Evolutionary conservation across 1,284 basidiomycete species (phyloP).

Genomic region (Amylostereum chailletii): DNA sequence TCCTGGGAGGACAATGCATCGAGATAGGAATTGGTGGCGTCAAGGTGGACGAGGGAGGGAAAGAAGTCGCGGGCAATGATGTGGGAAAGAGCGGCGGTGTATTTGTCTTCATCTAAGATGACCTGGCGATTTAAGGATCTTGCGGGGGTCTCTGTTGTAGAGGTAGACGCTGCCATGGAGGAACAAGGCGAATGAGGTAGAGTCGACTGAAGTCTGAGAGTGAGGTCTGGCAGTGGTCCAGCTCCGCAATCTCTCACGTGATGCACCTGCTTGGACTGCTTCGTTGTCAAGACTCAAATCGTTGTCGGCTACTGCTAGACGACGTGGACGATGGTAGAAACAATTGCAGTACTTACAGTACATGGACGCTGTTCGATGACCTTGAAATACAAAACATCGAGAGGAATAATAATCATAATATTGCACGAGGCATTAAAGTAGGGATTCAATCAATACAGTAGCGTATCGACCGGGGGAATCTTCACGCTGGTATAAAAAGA

Average conservation of each 20-base stretch:
- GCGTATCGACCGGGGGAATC: constrained; percentile 5
- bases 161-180: constrained; percentile 13
- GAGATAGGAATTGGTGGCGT: constrained; percentile 81
- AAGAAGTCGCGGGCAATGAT: constrained; percentile 99
- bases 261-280: too few species aligned
- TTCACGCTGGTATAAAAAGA: constrained; percentile 4
- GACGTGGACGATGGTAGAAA: constrained; percentile 3
- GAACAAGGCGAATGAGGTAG: too few species aligned
- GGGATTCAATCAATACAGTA: constrained; percentile 4
- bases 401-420: neutral
- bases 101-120: constrained; percentile 92
- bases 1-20: constrained; percentile 66
- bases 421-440: constrained; percentile 5
- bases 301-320: neutral
- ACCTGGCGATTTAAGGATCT: constrained; percentile 64
- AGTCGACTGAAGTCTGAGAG: too few species aligned
- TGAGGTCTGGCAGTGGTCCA: too few species aligned
- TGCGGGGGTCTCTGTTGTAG: constrained; percentile 17
- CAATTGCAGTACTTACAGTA: too few species aligned
- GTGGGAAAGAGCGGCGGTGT: constrained; percentile 83
- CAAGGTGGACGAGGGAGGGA: constrained; percentile 80
- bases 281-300: neutral
- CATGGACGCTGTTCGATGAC: neutral
- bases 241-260: too few species aligned
- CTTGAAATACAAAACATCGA: too few species aligned